phyloP scores from a whole-genome alignment of 108 stramenopile species.

The Stephanodiscus minutulus region DNA sequence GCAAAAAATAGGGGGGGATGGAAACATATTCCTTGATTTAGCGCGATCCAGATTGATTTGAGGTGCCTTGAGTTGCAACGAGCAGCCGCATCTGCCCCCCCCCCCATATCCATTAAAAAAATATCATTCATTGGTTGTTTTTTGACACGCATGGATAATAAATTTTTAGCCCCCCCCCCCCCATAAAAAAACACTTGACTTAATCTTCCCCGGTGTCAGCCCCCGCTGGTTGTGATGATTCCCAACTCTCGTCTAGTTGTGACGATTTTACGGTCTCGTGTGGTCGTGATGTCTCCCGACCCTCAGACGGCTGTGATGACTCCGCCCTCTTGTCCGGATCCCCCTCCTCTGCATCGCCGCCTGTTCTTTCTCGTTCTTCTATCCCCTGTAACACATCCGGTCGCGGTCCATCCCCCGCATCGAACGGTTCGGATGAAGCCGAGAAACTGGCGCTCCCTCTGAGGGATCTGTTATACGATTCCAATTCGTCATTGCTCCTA shows the following conservation, averaged over 20 bases:
- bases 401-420: neutral
- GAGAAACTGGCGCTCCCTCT: slow-evolving; percentile 13
- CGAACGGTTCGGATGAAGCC: neutral
- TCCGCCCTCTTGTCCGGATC: neutral
- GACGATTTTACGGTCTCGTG: neutral
- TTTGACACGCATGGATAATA: neutral
- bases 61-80: too few relatives aligned
- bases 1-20: too few relatives aligned
- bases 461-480: neutral
- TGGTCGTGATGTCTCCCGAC: neutral
- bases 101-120: neutral
- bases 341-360: neutral
- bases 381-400: neutral
- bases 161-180: neutral
- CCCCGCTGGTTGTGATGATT: slow-evolving; percentile 5
- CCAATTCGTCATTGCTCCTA: slow-evolving; percentile 6
- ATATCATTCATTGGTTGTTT: neutral
- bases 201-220: slow-evolving; percentile 9
- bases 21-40: neutral
- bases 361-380: neutral
- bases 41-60: too few relatives aligned
- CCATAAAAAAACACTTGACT: neutral
- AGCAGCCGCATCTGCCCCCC: too few relatives aligned
- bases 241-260: neutral
- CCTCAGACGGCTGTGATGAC: neutral